phyloP scores from a whole-genome alignment of 257 asterid species.

The Anisodus acutangulus region DNA sequence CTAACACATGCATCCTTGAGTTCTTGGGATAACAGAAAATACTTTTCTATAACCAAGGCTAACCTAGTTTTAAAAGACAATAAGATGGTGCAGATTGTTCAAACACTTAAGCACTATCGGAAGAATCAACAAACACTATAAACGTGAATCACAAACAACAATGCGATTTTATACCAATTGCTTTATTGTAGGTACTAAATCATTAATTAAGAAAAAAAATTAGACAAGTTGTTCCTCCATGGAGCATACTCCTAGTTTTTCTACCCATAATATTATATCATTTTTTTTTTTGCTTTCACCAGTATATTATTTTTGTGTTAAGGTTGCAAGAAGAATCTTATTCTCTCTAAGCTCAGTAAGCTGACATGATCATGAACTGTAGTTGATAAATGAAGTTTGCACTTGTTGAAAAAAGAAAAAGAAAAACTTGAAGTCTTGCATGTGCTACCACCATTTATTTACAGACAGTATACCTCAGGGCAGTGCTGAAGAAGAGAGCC shows the following conservation, averaged over 20 bases:
- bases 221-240: no score
- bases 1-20: no score
- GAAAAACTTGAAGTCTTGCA: background rate
- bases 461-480: constrained; percentile 60
- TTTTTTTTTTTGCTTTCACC: constrained; percentile 36
- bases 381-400: background rate
- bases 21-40: no score
- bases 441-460: background rate
- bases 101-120: background rate
- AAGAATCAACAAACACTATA: background rate
- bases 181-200: background rate
- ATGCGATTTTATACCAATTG: background rate
- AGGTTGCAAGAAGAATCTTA: background rate
- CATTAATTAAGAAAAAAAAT: no score
- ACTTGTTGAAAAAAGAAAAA: no score
- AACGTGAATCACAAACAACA: background rate
- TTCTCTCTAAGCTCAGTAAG: background rate
- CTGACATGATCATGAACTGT: no score
- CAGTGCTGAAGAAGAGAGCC: constrained; percentile 72
- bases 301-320: constrained; percentile 36
- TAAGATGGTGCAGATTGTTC: background rate
- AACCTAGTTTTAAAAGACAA: background rate
- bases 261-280: no score
- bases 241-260: no score
- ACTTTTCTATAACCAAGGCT: background rate